Conservation (phyloP, 2,329 filamentous ascomycete species). For the Parastagonospora avenae region DNA sequence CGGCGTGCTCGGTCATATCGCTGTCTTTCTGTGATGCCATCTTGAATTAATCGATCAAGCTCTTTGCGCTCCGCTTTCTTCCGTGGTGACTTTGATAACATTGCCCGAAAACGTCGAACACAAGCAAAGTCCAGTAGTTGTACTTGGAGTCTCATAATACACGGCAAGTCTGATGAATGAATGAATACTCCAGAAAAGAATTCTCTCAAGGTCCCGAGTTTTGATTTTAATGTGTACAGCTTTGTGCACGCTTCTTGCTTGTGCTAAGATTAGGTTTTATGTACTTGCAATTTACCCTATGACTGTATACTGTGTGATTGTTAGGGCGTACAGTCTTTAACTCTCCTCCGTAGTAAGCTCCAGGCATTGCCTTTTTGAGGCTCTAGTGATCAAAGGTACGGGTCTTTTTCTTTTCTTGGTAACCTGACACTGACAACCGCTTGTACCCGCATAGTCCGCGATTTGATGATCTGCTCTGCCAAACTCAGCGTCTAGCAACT, state of each 20-base stretch:
- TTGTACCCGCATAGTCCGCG: background rate
- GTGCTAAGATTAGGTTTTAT: background rate
- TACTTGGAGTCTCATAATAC: background rate
- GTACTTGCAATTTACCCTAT: background rate
- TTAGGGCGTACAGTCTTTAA: background rate
- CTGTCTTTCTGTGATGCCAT: constrained; percentile 2
- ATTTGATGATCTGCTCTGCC: constrained; percentile 11
- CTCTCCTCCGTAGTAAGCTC: background rate
- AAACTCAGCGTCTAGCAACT: constrained; percentile 16
- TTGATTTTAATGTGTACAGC: too few relatives aligned
- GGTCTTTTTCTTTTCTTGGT: constrained; percentile 15
- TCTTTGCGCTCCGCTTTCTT: constrained; percentile 2
- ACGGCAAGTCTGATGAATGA: background rate
- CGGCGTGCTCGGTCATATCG: background rate
- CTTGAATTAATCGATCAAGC: background rate
- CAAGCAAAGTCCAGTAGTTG: background rate
- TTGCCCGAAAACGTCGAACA: constrained; percentile 3
- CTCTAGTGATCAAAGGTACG: background rate
- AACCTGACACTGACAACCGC: constrained; percentile 3
- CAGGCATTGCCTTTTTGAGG: constrained; percentile 4
- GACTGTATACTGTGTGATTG: background rate
- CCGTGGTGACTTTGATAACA: background rate
- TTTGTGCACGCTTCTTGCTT: too few relatives aligned
- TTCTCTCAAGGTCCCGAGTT: too few relatives aligned
- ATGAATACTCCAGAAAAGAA: too few relatives aligned